These are phyloP conservation scores for Sphagnum tenellum DNA, from an alignment of 225 moss, liverwort and hornwort genomes.

Conservation along the genomic window DNA sequence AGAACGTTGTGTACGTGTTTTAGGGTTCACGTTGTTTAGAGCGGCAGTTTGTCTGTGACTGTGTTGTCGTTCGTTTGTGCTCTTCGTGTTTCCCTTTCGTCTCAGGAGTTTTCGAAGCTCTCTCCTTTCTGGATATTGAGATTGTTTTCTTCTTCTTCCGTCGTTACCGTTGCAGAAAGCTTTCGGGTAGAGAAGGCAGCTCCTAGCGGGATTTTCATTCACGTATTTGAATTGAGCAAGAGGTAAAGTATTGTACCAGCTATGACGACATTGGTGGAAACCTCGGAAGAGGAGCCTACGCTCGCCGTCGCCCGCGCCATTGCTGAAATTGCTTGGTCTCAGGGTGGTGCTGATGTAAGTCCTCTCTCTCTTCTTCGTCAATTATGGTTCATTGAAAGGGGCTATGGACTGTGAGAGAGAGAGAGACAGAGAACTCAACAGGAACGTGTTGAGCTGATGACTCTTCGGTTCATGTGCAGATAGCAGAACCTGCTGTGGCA, in stretches of 20 bases:
- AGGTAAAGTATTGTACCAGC: background rate
- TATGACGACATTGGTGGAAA: conserved; percentile 92
- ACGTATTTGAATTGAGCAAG: no score
- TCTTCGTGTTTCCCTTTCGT: no score
- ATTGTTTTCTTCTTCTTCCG: no score
- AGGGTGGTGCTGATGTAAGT: conserved; percentile 72
- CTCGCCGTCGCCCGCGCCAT: conserved; percentile 80
- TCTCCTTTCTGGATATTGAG: no score
- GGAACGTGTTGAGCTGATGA: background rate
- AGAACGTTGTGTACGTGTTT: no score
- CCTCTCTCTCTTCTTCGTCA: background rate
- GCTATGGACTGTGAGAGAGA: background rate
- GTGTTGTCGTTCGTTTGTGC: no score
- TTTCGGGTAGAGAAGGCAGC: no score
- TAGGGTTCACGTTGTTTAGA: no score
- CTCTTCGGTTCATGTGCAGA: conserved; percentile 27
- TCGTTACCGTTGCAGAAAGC: no score
- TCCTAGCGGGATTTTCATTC: no score
- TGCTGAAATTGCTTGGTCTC: conserved; percentile 88
- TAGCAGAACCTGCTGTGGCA: conserved; percentile 80
- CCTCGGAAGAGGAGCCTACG: conserved; percentile 93
- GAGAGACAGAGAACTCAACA: background rate
- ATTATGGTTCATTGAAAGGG: background rate
- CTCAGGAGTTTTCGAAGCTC: no score
- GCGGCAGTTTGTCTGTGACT: no score